Evolutionary conservation across 306 rosid species (phyloP).

Genomic region (Cicer judaicum): DNA sequence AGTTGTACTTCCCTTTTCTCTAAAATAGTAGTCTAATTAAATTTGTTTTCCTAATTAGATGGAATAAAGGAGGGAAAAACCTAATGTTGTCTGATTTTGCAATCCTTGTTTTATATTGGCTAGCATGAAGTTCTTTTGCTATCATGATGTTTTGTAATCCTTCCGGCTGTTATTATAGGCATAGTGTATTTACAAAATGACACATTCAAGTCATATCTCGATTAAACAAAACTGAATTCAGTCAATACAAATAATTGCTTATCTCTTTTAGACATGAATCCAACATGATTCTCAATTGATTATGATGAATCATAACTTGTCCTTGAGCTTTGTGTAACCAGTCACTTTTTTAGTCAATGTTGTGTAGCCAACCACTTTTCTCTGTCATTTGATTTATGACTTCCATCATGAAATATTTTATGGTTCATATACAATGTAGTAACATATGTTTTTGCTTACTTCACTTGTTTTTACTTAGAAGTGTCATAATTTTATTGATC

Average conservation of each 20-base stretch:
- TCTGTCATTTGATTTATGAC: no score
- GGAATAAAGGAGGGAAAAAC: not conserved
- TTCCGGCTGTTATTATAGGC: not conserved
- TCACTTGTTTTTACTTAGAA: not conserved
- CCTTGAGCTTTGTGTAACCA: no score
- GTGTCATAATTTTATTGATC: slow-evolving; percentile 2
- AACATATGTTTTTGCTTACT: not conserved
- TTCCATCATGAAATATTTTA: no score
- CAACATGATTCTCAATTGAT: no score
- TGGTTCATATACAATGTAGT: not conserved
- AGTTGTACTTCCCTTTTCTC: slow-evolving; percentile 1
- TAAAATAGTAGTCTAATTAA: not conserved
- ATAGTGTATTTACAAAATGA: not conserved
- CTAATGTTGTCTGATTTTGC: not conserved
- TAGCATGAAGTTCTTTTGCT: not conserved
- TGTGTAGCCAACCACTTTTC: no score
- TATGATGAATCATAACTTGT: no score
- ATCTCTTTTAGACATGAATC: no score
- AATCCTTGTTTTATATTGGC: not conserved
- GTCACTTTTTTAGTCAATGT: no score
- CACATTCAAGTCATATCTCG: not conserved
- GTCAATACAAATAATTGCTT: not conserved
- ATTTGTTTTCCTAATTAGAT: not conserved
- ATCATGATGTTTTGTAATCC: not conserved
- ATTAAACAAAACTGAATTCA: not conserved